phyloP scores from a whole-genome alignment of 2,329 filamentous ascomycete species.

The Daldinia sp. region DNA sequence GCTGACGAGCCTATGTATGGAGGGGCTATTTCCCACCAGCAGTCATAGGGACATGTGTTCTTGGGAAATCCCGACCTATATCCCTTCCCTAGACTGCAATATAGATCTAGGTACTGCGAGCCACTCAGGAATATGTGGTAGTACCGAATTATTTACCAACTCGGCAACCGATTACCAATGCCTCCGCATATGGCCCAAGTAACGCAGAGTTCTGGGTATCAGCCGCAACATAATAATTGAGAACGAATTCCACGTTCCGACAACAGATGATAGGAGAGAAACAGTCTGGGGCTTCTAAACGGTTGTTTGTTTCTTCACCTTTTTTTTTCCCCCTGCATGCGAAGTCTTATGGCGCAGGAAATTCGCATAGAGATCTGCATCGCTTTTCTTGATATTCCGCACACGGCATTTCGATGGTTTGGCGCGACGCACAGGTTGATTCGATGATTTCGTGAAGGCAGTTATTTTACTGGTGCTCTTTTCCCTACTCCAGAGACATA shows the following conservation, averaged over 20 bases:
- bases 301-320: slow-evolving; percentile 6
- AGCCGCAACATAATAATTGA: neutral
- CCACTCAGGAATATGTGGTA: neutral
- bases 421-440: slow-evolving; percentile 25
- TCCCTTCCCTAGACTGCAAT: neutral
- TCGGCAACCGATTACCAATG: neutral
- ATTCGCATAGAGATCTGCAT: slow-evolving; percentile 36
- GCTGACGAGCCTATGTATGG: slow-evolving; percentile 30
- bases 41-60: slow-evolving; percentile 36
- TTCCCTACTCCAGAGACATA: slow-evolving; percentile 18
- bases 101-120: neutral
- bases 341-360: slow-evolving; percentile 26
- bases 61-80: slow-evolving; percentile 9
- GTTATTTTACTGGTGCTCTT: slow-evolving; percentile 12
- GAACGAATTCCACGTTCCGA: neutral
- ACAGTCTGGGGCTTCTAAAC: neutral
- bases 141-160: neutral
- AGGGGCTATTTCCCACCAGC: slow-evolving; percentile 39
- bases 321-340: slow-evolving; percentile 19
- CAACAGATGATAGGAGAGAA: neutral
- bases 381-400: slow-evolving; percentile 14
- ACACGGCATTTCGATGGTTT: slow-evolving; percentile 31
- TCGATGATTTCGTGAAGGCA: slow-evolving; percentile 6
- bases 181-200: neutral
- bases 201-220: neutral